A percentile compares a stretch with the other conserved stretches of the same genome.
These are phyloP conservation scores for Picea glauca DNA, from an alignment of 75 land plant species.

Conservation along the genomic window DNA sequence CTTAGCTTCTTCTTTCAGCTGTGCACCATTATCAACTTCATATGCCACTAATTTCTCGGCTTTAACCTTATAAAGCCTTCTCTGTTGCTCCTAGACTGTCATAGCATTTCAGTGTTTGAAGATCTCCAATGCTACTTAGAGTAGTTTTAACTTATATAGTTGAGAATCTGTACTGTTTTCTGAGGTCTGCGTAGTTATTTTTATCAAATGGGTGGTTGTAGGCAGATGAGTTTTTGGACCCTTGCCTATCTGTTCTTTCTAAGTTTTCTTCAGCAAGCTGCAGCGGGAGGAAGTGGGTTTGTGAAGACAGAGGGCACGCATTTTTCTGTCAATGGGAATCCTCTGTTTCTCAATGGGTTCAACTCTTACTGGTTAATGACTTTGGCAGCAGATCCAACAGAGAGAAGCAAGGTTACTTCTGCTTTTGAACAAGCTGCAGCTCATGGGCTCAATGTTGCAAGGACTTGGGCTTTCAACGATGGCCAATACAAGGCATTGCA, in stretches of 20 bases:
- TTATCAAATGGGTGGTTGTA: conserved; percentile 8
- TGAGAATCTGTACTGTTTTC: background rate
- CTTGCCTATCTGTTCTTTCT: background rate
- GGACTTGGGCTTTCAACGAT: conserved; percentile 92
- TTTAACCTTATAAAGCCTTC: background rate
- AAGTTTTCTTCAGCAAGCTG: conserved; percentile 6
- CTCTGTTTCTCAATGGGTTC: conserved; percentile 60
- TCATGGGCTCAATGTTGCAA: conserved; percentile 48
- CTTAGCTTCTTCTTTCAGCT: background rate
- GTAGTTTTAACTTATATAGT: no score
- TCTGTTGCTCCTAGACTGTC: background rate
- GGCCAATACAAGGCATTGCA: conserved; percentile 60
- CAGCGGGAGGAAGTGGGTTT: conserved; percentile 27
- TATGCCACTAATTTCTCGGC: background rate
- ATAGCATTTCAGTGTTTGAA: background rate
- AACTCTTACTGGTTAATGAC: conserved; percentile 84
- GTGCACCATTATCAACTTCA: no score
- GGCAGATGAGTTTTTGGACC: background rate
- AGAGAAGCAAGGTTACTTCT: conserved; percentile 39
- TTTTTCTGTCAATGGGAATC: conserved; percentile 53
- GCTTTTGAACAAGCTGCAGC: conserved; percentile 42
- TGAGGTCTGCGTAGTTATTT: background rate
- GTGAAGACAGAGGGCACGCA: conserved; percentile 38
- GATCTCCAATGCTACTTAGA: background rate
- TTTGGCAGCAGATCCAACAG: conserved; percentile 43